Conservation (phyloP, 179 eudicot species). For the Corrigiola litoralis region DNA sequence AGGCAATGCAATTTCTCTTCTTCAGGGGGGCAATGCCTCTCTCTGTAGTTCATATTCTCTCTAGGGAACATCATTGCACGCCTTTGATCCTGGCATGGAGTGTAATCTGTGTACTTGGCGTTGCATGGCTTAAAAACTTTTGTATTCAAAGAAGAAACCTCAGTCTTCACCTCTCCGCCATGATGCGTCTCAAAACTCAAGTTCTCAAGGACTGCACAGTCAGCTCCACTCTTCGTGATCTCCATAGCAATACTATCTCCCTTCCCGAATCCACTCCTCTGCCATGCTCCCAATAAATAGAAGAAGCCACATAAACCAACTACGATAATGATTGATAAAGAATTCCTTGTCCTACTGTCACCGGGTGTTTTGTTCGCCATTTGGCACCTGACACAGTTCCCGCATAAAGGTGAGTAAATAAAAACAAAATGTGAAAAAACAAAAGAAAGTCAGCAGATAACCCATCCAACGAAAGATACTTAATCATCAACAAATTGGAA, state of each 20-base stretch:
- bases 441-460: not conserved
- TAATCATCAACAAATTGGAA: not conserved
- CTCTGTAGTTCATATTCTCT: constrained; percentile 61
- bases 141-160: constrained; percentile 25
- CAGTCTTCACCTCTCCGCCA: constrained; percentile 41
- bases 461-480: not conserved
- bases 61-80: constrained; percentile 70
- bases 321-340: constrained; percentile 51
- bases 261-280: constrained; percentile 78
- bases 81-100: constrained; percentile 75
- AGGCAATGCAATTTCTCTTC: constrained; percentile 60
- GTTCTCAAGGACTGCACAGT: constrained; percentile 52
- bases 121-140: constrained; percentile 43
- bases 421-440: not conserved
- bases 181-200: constrained; percentile 69
- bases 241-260: constrained; percentile 72
- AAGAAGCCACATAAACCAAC: constrained; percentile 69
- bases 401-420: not conserved
- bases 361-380: constrained; percentile 55
- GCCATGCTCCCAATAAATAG: constrained; percentile 81
- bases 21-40: constrained; percentile 66
- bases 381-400: constrained; percentile 17
- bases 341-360: constrained; percentile 56
- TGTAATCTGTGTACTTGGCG: constrained; percentile 52
- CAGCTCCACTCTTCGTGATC: constrained; percentile 57